A percentile compares a stretch with the other conserved stretches of the same genome.
Evolutionary conservation across 2,329 filamentous ascomycete species (phyloP).

Genomic region (Aspergillus pseudoterreus): DNA sequence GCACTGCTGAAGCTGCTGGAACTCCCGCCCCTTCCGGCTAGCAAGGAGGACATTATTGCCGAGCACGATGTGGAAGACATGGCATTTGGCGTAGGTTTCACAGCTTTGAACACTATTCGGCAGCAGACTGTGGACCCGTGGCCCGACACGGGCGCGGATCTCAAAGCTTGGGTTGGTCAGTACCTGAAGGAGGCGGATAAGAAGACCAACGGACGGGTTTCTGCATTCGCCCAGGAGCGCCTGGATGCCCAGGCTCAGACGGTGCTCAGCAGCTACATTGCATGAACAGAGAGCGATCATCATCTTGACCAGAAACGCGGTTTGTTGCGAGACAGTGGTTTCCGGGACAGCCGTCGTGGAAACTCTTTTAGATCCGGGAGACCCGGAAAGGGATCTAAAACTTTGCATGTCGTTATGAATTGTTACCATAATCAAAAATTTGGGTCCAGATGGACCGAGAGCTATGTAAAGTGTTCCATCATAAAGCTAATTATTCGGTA

Average conservation of each 20-base stretch:
- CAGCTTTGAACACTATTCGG: conserved; percentile 85
- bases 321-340: no score
- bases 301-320: no score
- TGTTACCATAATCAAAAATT: conserved; percentile 8
- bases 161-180: conserved; percentile 76
- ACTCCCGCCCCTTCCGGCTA: conserved; percentile 73
- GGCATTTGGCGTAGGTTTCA: conserved; percentile 91
- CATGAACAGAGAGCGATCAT: conserved; percentile 11
- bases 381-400: not conserved
- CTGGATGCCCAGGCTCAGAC: conserved; percentile 58
- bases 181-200: conserved; percentile 75
- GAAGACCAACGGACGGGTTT: conserved; percentile 67
- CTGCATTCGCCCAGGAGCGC: conserved; percentile 67
- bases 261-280: conserved; percentile 48
- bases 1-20: conserved; percentile 84
- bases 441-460: no score
- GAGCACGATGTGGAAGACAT: conserved; percentile 94
- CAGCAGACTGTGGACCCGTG: conserved; percentile 73
- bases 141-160: conserved; percentile 74
- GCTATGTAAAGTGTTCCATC: not conserved
- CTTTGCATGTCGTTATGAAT: conserved; percentile 11
- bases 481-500: not conserved
- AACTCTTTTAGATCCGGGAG: not conserved
- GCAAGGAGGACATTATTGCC: conserved; percentile 70
- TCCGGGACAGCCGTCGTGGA: no score